These are phyloP conservation scores for Hyaloscypha bicolor DNA, from an alignment of 495 filamentous ascomycete genomes.

Conservation along the genomic window DNA sequence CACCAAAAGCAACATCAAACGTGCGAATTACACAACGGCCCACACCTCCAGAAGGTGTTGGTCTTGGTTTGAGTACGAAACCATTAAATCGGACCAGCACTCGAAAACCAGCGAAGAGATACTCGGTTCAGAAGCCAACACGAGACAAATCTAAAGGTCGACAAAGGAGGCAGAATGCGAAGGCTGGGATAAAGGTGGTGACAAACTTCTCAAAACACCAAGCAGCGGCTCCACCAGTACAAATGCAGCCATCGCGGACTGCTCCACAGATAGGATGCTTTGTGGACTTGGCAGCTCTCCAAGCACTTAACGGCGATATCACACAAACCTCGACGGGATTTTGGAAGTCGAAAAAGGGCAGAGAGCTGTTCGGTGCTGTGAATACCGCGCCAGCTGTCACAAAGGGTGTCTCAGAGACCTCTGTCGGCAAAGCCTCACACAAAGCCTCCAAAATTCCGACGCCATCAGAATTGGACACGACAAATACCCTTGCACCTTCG, in stretches of 20 bases:
- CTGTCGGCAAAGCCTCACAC: not conserved
- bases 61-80: slow-evolving; percentile 13
- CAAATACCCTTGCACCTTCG: slow-evolving; percentile 27
- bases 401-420: not conserved
- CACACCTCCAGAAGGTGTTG: slow-evolving; percentile 9
- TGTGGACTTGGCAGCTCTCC: slow-evolving; percentile 51
- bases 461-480: slow-evolving; percentile 3
- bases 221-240: slow-evolving; percentile 12
- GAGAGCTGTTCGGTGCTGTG: slow-evolving; percentile 1
- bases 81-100: slow-evolving; percentile 16
- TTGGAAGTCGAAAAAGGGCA: slow-evolving; percentile 32
- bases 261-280: slow-evolving; percentile 40
- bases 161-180: slow-evolving; percentile 57
- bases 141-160: slow-evolving; percentile 49
- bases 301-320: slow-evolving; percentile 46
- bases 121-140: slow-evolving; percentile 39
- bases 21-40: slow-evolving; percentile 24
- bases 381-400: slow-evolving; percentile 1
- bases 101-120: slow-evolving; percentile 25
- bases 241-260: slow-evolving; percentile 17
- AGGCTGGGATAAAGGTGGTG: slow-evolving; percentile 66
- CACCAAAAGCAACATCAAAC: slow-evolving; percentile 1
- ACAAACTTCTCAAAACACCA: slow-evolving; percentile 42
- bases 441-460: slow-evolving; percentile 27
- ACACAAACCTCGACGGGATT: slow-evolving; percentile 30